These are phyloP conservation scores for Helianthus annuus DNA, from an alignment of 129 eudicot genomes.

Conservation along the genomic window HanXRQr2.0-SUNRISE NC_035437.2:177096986-177097485, in stretches of 20 bases:
- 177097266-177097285: slow-evolving; percentile 34
- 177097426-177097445: slow-evolving; percentile 57
- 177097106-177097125: too few species aligned
- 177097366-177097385: slow-evolving; percentile 25
- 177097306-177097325: slow-evolving; percentile 43
- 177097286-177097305: slow-evolving; percentile 41
- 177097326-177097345: slow-evolving; percentile 23
- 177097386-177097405: slow-evolving; percentile 50
- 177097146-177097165: not conserved
- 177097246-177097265: slow-evolving; percentile 33
- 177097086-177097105: too few species aligned
- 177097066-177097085: too few species aligned
- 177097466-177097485: slow-evolving; percentile 26
- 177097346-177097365: slow-evolving; percentile 24
- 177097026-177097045: too few species aligned
- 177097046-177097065: too few species aligned
- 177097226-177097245: slow-evolving; percentile 46
- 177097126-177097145: not conserved
- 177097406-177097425: slow-evolving; percentile 75
- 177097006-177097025: too few species aligned
- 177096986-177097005: too few species aligned
- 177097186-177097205: not conserved
- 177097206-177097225: not conserved
- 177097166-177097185: not conserved
- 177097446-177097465: too few species aligned